These are phyloP conservation scores for Botrytis medusae DNA, from an alignment of 2,329 filamentous ascomycete genomes.

Conservation along the genomic window DNA sequence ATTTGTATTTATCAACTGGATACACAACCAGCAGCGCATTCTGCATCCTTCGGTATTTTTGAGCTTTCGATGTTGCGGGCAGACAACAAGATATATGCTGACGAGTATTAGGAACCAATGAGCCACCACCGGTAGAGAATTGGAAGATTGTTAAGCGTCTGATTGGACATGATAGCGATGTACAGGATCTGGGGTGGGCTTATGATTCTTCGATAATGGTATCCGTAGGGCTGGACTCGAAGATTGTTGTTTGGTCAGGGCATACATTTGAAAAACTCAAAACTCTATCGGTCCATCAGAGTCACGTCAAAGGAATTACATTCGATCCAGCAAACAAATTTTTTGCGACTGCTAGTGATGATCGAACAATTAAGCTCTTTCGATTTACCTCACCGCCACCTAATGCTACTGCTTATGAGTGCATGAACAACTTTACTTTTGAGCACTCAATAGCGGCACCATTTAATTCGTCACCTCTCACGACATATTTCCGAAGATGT, in stretches of 20 bases:
- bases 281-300: constrained; percentile 87
- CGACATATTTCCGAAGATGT: constrained; percentile 93
- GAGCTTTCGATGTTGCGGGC: constrained; percentile 21
- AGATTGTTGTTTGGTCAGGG: constrained; percentile 97
- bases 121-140: constrained; percentile 91
- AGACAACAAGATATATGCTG: constrained; percentile 10
- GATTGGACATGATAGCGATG: constrained; percentile 97
- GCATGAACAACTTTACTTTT: constrained; percentile 93
- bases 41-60: constrained; percentile 73
- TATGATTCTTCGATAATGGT: constrained; percentile 93
- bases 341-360: constrained; percentile 96
- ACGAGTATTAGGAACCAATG: constrained; percentile 62
- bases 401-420: constrained; percentile 91
- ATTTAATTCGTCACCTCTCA: constrained; percentile 88
- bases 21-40: constrained; percentile 68
- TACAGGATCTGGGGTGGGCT: constrained; percentile 97
- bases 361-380: constrained; percentile 95
- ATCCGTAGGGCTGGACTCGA: constrained; percentile 94
- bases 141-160: constrained; percentile 94
- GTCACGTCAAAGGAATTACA: constrained; percentile 97
- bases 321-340: constrained; percentile 99
- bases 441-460: constrained; percentile 88
- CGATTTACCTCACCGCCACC: constrained; percentile 87
- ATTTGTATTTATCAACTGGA: constrained; percentile 96
- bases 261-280: constrained; percentile 98